A percentile compares a stretch with the other conserved stretches of the same genome.
Conservation (phyloP, 2,329 filamentous ascomycete species). For the Alternaria atra region DNA sequence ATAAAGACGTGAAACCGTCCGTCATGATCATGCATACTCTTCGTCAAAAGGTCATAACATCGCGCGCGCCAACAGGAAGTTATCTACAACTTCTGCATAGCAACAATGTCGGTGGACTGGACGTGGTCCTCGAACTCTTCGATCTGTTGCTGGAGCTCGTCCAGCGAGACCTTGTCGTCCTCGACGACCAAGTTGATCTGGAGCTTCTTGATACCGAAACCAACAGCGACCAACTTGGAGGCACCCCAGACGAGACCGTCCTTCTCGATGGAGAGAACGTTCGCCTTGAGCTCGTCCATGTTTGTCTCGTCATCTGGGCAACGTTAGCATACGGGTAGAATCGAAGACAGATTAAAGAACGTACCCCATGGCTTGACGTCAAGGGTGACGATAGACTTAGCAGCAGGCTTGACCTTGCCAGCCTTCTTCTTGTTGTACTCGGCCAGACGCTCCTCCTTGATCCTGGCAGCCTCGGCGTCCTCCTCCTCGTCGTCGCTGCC, state of each 20-base stretch:
- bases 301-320: conserved; percentile 86
- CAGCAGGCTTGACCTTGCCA: conserved; percentile 86
- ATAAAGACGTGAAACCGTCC: conserved; percentile 45
- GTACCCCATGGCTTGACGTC: conserved; percentile 99
- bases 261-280: conserved; percentile 84
- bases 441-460: conserved; percentile 88
- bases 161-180: conserved; percentile 91
- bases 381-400: conserved; percentile 95
- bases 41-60: conserved; percentile 24
- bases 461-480: conserved; percentile 75
- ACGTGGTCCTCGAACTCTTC: conserved; percentile 91
- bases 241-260: conserved; percentile 97
- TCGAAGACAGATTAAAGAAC: conserved; percentile 47
- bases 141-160: conserved; percentile 88
- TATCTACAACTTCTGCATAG: conserved; percentile 55
- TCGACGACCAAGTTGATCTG: conserved; percentile 98
- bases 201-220: conserved; percentile 98
- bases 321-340: conserved; percentile 27
- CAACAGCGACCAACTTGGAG: conserved; percentile 87
- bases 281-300: conserved; percentile 80
- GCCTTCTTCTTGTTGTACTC: conserved; percentile 99
- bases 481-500: conserved; percentile 81
- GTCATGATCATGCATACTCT: conserved; percentile 32
- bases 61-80: conserved; percentile 9
- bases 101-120: conserved; percentile 91